These are phyloP conservation scores for Ulota crispa DNA, from an alignment of 225 moss, liverwort and hornwort genomes.

Conservation along the genomic window DNA sequence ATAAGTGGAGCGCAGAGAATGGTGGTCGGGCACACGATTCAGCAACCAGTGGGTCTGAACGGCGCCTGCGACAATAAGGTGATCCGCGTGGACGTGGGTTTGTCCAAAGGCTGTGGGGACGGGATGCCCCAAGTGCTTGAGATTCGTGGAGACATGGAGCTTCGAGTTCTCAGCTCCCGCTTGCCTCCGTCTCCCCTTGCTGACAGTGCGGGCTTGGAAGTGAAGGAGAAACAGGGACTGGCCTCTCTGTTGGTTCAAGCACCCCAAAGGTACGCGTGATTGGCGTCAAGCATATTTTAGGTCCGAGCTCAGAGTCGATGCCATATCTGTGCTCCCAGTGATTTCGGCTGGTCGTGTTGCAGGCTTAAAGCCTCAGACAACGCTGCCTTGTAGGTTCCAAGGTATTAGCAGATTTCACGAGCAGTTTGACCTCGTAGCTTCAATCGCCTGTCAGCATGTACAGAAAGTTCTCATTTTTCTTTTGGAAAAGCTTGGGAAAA, in stretches of 20 bases:
- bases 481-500: neutral
- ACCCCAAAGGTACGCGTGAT: constrained; percentile 32
- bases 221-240: constrained; percentile 39
- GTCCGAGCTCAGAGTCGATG: neutral
- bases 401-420: neutral
- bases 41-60: constrained; percentile 68
- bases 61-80: constrained; percentile 71
- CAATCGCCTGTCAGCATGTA: constrained; percentile 5
- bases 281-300: neutral
- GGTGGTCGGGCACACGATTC: constrained; percentile 92
- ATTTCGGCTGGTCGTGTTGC: neutral
- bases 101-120: constrained; percentile 81
- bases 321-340: neutral
- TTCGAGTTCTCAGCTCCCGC: constrained; percentile 65
- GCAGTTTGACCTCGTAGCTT: constrained; percentile 1
- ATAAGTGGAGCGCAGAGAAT: constrained; percentile 75
- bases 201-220: constrained; percentile 7
- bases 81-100: constrained; percentile 82
- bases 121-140: constrained; percentile 78
- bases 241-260: constrained; percentile 34
- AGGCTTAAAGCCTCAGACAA: constrained; percentile 12
- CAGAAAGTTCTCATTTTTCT: constrained; percentile 2
- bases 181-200: constrained; percentile 38
- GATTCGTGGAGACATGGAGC: constrained; percentile 64
- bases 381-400: constrained; percentile 23